Evolutionary conservation across 129 eudicot species (phyloP), one percentile per base, ranked within the genome.

Genomic region (Flaveria robusta): DNA sequence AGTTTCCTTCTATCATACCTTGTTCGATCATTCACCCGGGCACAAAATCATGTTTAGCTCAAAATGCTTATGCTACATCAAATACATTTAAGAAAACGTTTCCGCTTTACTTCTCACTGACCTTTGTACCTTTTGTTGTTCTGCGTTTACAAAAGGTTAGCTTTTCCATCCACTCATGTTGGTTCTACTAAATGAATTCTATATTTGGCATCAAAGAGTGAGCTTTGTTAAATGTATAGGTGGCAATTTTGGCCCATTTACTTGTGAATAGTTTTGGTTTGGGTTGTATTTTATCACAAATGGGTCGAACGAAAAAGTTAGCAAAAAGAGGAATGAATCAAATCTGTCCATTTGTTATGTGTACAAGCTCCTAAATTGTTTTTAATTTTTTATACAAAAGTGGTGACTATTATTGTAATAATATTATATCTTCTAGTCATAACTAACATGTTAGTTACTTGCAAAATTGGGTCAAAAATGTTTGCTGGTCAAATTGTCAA

Each of bases 41-140:
- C 84, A 72, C 97, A 66, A 88, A 83, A 29, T 95, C 97, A 37
- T 95, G 99, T 58, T 59, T 95, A 71, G 88, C 89, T 74, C 99
- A 91, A 68, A 86, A 91, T 72, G 86, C 83, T 16, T 84, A 86
- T 71, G 99, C 97, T 29, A 75, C 90, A 55, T 81, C 86, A 31
- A 86, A 91, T 59, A 91, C 99, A 18, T 95, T 95, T 79, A 85
- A 87, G 86, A 95, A 95, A 85, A 95, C 97, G 23, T 95, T 91
- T 82, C 99, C 99, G 4, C 89, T 95, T 19, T 95, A 95, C 82
- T 95, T 95, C 88, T 95, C 99, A 18, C 64, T 95, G 87, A 91
- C 97, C 18, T 91, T 95, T 83, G 99, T 95, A n/a, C 99, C 99
- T 2, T 95, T 89, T 3, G 96, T 95, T 41, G 97, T 95, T 63